A percentile compares a stretch with the other conserved stretches of the same genome.
Conservation (phyloP, 805 yeast genomes). For the Candida fluviatilis region DNA sequence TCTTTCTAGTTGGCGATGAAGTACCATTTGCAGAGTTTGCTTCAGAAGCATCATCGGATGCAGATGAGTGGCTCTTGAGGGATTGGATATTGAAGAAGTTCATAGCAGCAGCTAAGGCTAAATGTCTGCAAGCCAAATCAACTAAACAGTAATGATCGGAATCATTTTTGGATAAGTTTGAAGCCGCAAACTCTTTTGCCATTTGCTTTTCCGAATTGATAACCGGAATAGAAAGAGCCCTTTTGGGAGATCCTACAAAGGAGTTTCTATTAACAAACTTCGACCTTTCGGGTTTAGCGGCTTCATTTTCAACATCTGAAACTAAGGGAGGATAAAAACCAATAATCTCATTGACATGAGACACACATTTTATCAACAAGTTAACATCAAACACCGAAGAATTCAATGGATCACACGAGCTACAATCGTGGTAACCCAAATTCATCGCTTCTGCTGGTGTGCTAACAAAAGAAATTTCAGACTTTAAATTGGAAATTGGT, state of each 20-base stretch:
- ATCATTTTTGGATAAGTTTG: slow-evolving; percentile 48
- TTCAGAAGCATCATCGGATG: slow-evolving; percentile 16
- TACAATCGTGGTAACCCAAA: slow-evolving; percentile 49
- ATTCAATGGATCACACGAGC: slow-evolving; percentile 49
- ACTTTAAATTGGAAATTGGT: slow-evolving; percentile 37
- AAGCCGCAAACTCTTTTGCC: slow-evolving; percentile 19
- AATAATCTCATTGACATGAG: slow-evolving; percentile 49
- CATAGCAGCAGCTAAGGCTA: slow-evolving; percentile 72
- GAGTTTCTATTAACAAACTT: too few relatives aligned
- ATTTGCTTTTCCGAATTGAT: slow-evolving; percentile 19
- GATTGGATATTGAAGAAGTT: slow-evolving; percentile 25
- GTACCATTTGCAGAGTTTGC: slow-evolving; percentile 9
- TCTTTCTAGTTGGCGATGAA: slow-evolving; percentile 21
- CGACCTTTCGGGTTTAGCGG: slow-evolving; percentile 16
- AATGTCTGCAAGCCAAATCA: slow-evolving; percentile 77
- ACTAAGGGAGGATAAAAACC: slow-evolving; percentile 54
- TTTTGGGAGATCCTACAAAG: too few relatives aligned
- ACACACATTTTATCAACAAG: slow-evolving; percentile 47
- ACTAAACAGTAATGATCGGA: slow-evolving; percentile 66
- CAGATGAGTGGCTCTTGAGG: slow-evolving; percentile 15
- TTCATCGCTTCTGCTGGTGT: slow-evolving; percentile 37
- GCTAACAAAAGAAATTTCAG: slow-evolving; percentile 44
- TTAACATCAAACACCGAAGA: slow-evolving; percentile 43
- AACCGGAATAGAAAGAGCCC: too few relatives aligned
- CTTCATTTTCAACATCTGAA: slow-evolving; percentile 37